Evolutionary conservation across 106 monocot genomes (phyloP), one percentile per base, ranked within the genome.

Genomic region (Ottelia alismoides): DNA sequence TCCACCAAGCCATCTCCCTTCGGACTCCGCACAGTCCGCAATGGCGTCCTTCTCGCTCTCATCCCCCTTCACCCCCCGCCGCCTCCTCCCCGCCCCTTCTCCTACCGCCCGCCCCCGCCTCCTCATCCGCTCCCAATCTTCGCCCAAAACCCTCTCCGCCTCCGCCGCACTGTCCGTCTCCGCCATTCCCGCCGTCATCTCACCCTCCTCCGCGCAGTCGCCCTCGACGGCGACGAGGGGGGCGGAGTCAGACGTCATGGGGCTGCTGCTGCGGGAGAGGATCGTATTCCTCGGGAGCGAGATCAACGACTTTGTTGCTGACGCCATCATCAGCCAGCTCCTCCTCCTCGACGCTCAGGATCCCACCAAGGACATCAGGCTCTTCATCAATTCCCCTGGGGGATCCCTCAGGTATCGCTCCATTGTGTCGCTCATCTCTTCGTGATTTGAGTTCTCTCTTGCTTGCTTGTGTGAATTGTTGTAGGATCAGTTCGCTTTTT

Each of bases 391-490:
- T 53, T 96, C 81, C 12, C 64, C 84, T 6, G 88, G 94, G 1
- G 94, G 88, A 0, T 82, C 88, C 22, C 94, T 96, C 62, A 96
- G 84, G 94, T 96, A n/a, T n/a, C n/a, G n/a, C n/a, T n/a, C n/a
- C n/a, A n/a, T n/a, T n/a, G n/a, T n/a, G n/a, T n/a, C n/a, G n/a
- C n/a, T n/a, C n/a, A n/a, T n/a, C n/a, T n/a, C n/a, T n/a, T n/a
- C n/a, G n/a, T n/a, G n/a, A n/a, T n/a, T n/a, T n/a, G n/a, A n/a
- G n/a, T n/a, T n/a, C n/a, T n/a, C n/a, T n/a, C n/a, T n/a, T n/a
- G n/a, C n/a, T n/a, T n/a, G n/a, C n/a, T n/a, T n/a, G n/a, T n/a
- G n/a, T n/a, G n/a, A n/a, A n/a, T n/a, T n/a, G n/a, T n/a, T n/a
- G n/a, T n/a, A n/a, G n/a, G n/a, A n/a, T n/a, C n/a, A n/a, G n/a